Conservation (phyloP, 208 protist species). For the Crithidia mellificae region DNA sequence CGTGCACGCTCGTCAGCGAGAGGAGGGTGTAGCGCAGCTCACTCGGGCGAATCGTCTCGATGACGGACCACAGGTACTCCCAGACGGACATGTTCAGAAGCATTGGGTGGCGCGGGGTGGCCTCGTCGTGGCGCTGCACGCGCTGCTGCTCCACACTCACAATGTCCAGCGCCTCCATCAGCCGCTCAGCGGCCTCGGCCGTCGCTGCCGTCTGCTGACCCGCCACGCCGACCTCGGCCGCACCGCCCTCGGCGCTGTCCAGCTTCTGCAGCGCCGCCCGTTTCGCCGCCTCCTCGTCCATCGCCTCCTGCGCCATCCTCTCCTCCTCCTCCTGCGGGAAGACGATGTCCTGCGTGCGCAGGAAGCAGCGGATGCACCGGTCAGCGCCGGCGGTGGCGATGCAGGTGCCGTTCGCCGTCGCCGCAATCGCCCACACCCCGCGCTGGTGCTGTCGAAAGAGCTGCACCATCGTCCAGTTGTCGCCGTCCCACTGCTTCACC, state of each 20-base stretch:
- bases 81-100: slow-evolving; percentile 68
- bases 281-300: slow-evolving; percentile 84
- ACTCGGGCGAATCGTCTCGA: slow-evolving; percentile 81
- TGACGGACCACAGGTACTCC: slow-evolving; percentile 82
- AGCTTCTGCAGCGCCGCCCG: slow-evolving; percentile 67
- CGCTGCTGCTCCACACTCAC: slow-evolving; percentile 84
- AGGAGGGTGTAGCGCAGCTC: slow-evolving; percentile 84
- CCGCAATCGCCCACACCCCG: slow-evolving; percentile 71
- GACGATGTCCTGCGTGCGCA: slow-evolving; percentile 88
- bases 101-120: slow-evolving; percentile 61
- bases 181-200: slow-evolving; percentile 70
- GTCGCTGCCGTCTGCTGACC: slow-evolving; percentile 73
- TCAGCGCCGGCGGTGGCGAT: slow-evolving; percentile 79
- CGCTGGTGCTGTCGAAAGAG: slow-evolving; percentile 80
- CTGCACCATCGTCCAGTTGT: slow-evolving; percentile 94
- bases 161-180: slow-evolving; percentile 89
- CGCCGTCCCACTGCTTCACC: slow-evolving; percentile 98
- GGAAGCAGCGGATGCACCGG: slow-evolving; percentile 74
- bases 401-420: slow-evolving; percentile 77
- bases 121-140: slow-evolving; percentile 54
- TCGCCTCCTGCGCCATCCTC: slow-evolving; percentile 79
- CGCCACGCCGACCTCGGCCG: slow-evolving; percentile 62
- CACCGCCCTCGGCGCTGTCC: slow-evolving; percentile 17
- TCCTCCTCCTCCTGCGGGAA: slow-evolving; percentile 91
- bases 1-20: slow-evolving; percentile 80